phyloP scores from a whole-genome alignment of 75 land plant species.

The Picea sitchensis region DNA sequence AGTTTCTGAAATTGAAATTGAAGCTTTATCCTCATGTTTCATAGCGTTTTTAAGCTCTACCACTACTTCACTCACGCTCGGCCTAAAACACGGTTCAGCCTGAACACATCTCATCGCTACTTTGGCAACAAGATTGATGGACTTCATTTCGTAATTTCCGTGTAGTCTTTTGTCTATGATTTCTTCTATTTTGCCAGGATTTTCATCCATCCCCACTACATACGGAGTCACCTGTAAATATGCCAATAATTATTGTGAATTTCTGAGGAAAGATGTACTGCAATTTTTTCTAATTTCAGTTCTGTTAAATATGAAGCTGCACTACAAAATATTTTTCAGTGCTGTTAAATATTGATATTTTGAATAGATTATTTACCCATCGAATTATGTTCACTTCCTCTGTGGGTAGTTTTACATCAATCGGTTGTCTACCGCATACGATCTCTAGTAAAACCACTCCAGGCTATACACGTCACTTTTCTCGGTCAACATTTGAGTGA shows the following conservation, averaged over 20 bases:
- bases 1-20: too few relatives aligned
- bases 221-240: neutral
- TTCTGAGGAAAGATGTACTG: too few relatives aligned
- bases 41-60: slow-evolving; percentile 21
- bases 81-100: slow-evolving; percentile 17
- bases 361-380: neutral
- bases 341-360: too few relatives aligned
- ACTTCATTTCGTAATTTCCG: slow-evolving; percentile 5
- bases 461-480: slow-evolving; percentile 22
- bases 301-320: too few relatives aligned
- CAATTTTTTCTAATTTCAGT: too few relatives aligned
- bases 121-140: slow-evolving; percentile 11
- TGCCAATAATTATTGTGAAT: too few relatives aligned
- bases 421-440: neutral
- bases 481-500: slow-evolving; percentile 12
- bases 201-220: neutral
- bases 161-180: slow-evolving; percentile 2
- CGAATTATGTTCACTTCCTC: neutral
- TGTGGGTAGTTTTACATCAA: neutral
- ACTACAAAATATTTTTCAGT: too few relatives aligned
- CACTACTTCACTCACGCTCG: slow-evolving; percentile 24
- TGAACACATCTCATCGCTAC: slow-evolving; percentile 25
- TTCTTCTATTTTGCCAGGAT: neutral
- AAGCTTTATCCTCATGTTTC: neutral
- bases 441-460: slow-evolving; percentile 14